A percentile compares a stretch with the other conserved stretches of the same genome.
Evolutionary conservation across 495 filamentous ascomycete genomes (phyloP).

Genomic region (Talaromyces stipitatus): DNA sequence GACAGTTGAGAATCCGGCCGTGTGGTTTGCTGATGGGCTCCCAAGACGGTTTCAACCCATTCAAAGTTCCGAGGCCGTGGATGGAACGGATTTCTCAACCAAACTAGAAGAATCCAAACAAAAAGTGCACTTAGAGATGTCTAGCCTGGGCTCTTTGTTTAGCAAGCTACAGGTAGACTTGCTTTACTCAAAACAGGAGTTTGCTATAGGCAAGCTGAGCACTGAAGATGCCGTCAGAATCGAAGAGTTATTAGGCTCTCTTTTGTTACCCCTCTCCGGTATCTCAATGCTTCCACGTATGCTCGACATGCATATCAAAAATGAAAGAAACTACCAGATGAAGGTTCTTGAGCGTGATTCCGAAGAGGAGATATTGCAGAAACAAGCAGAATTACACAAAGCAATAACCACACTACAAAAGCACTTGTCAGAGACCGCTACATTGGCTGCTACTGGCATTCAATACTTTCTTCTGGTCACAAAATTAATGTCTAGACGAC

Average conservation of each 20-base stretch:
- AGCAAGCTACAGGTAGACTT: slow-evolving; percentile 57
- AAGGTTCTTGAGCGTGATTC: slow-evolving; percentile 16
- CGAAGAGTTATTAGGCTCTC: slow-evolving; percentile 41
- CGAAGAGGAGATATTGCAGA: slow-evolving; percentile 20
- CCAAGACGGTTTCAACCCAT: no score
- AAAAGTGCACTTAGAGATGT: no score
- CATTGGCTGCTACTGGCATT: slow-evolving; percentile 20
- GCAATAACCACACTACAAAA: slow-evolving; percentile 55
- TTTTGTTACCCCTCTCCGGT: slow-evolving; percentile 59
- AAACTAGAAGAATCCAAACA: no score
- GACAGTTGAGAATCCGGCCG: no score
- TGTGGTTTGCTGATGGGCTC: no score
- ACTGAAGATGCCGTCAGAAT: slow-evolving; percentile 56
- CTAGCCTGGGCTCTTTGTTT: no score
- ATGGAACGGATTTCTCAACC: no score
- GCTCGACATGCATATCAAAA: slow-evolving; percentile 46
- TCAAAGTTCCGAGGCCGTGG: no score
- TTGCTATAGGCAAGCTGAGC: slow-evolving; percentile 59
- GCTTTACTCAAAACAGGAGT: slow-evolving; percentile 63
- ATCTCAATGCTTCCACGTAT: slow-evolving; percentile 65
- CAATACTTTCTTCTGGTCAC: slow-evolving; percentile 20
- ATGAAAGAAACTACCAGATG: slow-evolving; percentile 14
- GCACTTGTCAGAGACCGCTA: slow-evolving; percentile 45
- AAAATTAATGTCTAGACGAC: no score
- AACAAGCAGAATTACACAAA: slow-evolving; percentile 25